Percentiles rank a stretch among this genome's conserved stretches.
These are phyloP conservation scores for Venturia oleaginea DNA, from an alignment of 2,329 filamentous ascomycete species.

Conservation along the genomic window DNA sequence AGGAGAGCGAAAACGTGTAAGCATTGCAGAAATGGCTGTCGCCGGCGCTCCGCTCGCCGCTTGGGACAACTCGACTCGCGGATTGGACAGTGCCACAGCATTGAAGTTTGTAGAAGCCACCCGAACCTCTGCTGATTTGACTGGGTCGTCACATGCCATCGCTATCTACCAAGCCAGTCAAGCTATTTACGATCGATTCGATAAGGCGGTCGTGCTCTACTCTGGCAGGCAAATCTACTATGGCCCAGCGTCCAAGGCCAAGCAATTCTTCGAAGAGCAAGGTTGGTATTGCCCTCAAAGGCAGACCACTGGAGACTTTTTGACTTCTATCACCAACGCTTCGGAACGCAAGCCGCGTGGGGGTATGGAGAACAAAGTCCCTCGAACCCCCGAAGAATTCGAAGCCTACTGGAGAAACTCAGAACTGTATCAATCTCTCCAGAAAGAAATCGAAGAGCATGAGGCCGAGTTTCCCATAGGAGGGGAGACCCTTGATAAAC, in stretches of 20 bases:
- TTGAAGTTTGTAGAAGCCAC: conserved; percentile 49
- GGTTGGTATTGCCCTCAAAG: conserved; percentile 59
- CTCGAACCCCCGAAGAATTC: conserved; percentile 63
- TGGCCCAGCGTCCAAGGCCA: conserved; percentile 52
- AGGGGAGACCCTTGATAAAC: conserved; percentile 31
- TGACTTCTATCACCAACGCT: conserved; percentile 60
- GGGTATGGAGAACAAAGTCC: conserved; percentile 54
- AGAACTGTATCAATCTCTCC: conserved; percentile 34
- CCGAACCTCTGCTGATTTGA: conserved; percentile 40
- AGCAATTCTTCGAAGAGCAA: conserved; percentile 56
- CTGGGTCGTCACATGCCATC: conserved; percentile 43
- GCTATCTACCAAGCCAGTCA: conserved; percentile 48
- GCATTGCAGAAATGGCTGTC: conserved; percentile 46
- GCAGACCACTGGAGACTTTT: conserved; percentile 61
- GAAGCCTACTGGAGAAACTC: conserved; percentile 43
- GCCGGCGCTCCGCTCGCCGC: conserved; percentile 30
- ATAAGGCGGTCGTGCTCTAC: conserved; percentile 66
- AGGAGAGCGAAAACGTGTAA: conserved; percentile 49
- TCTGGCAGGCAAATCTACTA: conserved; percentile 68
- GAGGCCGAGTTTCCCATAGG: conserved; percentile 38
- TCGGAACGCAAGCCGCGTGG: conserved; percentile 45
- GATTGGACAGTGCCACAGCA: conserved; percentile 48
- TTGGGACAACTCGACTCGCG: conserved; percentile 42
- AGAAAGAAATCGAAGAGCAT: conserved; percentile 43
- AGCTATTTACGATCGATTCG: conserved; percentile 55